Evolutionary conservation across 441 rosid species (phyloP).

Genomic region (Dalechampia spathulata): DNA sequence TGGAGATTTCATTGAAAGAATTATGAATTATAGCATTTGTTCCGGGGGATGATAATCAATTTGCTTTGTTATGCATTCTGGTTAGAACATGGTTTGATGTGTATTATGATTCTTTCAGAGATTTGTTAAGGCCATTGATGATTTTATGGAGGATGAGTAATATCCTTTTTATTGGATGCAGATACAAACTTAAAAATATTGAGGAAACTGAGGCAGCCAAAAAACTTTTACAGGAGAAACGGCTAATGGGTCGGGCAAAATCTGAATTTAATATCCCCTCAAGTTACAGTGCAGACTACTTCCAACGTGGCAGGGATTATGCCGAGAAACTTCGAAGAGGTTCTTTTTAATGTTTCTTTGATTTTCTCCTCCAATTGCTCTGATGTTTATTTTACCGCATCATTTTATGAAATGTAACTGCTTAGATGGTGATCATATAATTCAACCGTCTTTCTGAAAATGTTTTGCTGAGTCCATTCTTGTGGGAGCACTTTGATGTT

Average conservation of each 20-base stretch:
- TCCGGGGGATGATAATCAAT: too few species aligned
- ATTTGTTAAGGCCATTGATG: too few species aligned
- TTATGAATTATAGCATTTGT: too few species aligned
- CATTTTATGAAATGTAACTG: not conserved
- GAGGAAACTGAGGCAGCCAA: conserved; percentile 99
- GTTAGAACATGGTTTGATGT: not conserved
- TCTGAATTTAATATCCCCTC: conserved; percentile 74
- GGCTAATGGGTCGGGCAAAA: conserved; percentile 63
- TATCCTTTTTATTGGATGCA: conserved; percentile 25
- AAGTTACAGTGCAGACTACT: conserved; percentile 93
- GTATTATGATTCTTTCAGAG: not conserved
- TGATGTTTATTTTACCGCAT: not conserved
- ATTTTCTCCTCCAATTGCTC: not conserved
- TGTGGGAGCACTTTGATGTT: not conserved
- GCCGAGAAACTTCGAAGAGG: conserved; percentile 95
- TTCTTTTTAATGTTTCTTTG: conserved; percentile 13
- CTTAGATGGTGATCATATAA: not conserved
- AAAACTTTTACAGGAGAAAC: conserved; percentile 88
- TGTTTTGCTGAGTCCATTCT: not conserved
- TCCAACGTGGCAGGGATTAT: conserved; percentile 87
- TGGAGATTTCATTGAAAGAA: too few species aligned
- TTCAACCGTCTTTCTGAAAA: not conserved
- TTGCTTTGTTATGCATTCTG: conserved; percentile 6
- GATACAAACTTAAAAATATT: conserved; percentile 83
- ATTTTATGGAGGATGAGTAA: not conserved